A percentile compares a stretch with the other conserved stretches of the same genome.
Evolutionary conservation across 768 basidiomycete species (phyloP).

Genomic region (Hemileccinum rubropunctum): DNA sequence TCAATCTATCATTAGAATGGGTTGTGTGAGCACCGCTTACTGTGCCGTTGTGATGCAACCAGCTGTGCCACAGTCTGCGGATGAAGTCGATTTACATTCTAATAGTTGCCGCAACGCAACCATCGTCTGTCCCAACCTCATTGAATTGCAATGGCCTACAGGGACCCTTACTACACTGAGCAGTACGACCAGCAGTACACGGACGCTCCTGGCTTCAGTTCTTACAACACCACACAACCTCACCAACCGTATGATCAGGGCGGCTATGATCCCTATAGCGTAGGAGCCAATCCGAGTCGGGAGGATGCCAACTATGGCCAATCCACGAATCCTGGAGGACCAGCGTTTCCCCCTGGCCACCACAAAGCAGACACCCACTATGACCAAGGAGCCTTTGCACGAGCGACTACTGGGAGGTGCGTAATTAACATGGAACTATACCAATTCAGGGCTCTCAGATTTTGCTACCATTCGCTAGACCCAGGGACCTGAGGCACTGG

Average conservation of each 20-base stretch:
- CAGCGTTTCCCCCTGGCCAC: conserved; percentile 13
- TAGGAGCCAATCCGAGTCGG: conserved; percentile 33
- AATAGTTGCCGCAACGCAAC: conserved; percentile 23
- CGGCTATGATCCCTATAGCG: conserved; percentile 30
- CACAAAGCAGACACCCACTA: conserved; percentile 37
- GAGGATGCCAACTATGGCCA: conserved; percentile 35
- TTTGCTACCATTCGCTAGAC: conserved; percentile 12
- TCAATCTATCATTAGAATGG: conserved; percentile 1
- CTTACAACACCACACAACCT: conserved; percentile 43
- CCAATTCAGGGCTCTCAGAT: conserved; percentile 3
- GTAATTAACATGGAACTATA: conserved; percentile 15
- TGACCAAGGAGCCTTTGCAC: conserved; percentile 43
- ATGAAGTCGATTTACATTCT: background rate
- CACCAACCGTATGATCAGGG: conserved; percentile 55
- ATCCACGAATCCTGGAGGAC: conserved; percentile 9
- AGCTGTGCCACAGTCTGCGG: conserved; percentile 9
- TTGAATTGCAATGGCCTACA: conserved; percentile 42
- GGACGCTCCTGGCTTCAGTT: conserved; percentile 40
- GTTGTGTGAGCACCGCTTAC: conserved; percentile 11
- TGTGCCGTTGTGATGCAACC: conserved; percentile 1
- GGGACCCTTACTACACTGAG: conserved; percentile 54
- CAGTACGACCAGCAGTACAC: conserved; percentile 34
- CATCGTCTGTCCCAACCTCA: background rate
- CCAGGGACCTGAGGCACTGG: conserved; percentile 44
- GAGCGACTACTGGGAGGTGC: conserved; percentile 28